Evolutionary conservation across 495 filamentous ascomycete species (phyloP).

Genomic region (Baudoinia panamericana): DNA sequence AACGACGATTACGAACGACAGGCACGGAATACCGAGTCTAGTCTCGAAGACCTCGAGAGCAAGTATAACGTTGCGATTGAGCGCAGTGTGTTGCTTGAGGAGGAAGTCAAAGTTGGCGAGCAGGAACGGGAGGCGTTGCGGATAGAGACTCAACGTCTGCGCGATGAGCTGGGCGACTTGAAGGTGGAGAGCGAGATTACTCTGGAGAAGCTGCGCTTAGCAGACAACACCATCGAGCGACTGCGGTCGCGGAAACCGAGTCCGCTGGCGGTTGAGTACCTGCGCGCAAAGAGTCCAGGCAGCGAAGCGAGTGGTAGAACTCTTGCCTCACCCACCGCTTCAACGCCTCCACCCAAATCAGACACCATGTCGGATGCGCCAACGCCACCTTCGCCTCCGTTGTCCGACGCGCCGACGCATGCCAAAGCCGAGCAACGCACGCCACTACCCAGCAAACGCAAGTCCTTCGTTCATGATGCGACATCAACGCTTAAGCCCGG

Average conservation of each 20-base stretch:
- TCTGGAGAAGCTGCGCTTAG: conserved; percentile 73
- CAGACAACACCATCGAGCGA: conserved; percentile 41
- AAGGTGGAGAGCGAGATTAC: conserved; percentile 91
- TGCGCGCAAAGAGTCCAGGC: conserved; percentile 31
- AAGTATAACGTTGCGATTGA: conserved; percentile 95
- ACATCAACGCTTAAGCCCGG: conserved; percentile 38
- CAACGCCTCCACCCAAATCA: conserved; percentile 52
- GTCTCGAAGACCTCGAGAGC: conserved; percentile 89
- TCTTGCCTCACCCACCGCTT: conserved; percentile 34
- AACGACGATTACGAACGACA: conserved; percentile 98
- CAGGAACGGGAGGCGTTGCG: conserved; percentile 76
- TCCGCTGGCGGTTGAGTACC: conserved; percentile 30
- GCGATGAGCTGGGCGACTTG: conserved; percentile 82
- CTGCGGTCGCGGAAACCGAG: conserved; percentile 40
- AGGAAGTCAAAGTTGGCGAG: conserved; percentile 80
- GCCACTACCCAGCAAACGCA: conserved; percentile 31
- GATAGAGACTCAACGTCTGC: conserved; percentile 76
- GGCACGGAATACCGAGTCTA: conserved; percentile 83
- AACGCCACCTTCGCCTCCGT: conserved; percentile 54
- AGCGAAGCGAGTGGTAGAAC: conserved; percentile 34
- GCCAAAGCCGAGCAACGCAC: conserved; percentile 26
- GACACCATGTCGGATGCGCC: conserved; percentile 41
- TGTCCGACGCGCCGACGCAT: conserved; percentile 28
- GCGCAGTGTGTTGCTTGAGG: conserved; percentile 80
- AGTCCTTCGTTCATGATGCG: conserved; percentile 27